Conservation (phyloP, 208 protist genomes). For the Leishmania turanica region DNA sequence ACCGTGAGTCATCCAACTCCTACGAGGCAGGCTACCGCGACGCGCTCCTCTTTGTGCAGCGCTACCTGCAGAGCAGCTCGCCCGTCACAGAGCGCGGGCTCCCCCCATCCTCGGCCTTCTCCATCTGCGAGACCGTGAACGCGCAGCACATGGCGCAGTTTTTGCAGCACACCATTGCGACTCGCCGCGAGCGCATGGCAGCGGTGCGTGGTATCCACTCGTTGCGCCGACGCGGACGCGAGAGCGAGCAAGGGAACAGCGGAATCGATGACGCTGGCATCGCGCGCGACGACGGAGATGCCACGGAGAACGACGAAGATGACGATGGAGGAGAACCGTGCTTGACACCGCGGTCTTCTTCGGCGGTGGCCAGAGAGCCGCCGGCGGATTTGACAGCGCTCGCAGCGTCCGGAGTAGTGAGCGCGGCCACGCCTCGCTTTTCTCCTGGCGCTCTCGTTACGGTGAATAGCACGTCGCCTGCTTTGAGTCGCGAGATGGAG, state of each 20-base stretch:
- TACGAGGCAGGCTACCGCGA: conserved; percentile 67
- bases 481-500: conserved; percentile 20
- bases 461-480: not conserved
- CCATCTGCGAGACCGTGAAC: conserved; percentile 14
- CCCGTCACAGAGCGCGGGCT: not conserved
- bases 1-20: conserved; percentile 46
- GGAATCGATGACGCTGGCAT: not conserved
- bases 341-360: conserved; percentile 3
- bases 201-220: conserved; percentile 29
- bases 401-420: not conserved
- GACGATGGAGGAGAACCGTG: conserved; percentile 2
- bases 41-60: conserved; percentile 48
- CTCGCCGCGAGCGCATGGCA: conserved; percentile 31
- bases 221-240: conserved; percentile 14
- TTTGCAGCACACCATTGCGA: conserved; percentile 29
- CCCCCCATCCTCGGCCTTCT: not conserved
- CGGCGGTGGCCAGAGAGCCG: not conserved
- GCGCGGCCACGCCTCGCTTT: not conserved
- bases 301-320: not conserved
- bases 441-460: not conserved
- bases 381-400: not conserved
- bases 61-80: conserved; percentile 38
- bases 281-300: not conserved
- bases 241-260: not conserved
- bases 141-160: conserved; percentile 39